phyloP scores from a whole-genome alignment of 2,329 filamentous ascomycete genomes.

The Fusarium domesticum region DNA sequence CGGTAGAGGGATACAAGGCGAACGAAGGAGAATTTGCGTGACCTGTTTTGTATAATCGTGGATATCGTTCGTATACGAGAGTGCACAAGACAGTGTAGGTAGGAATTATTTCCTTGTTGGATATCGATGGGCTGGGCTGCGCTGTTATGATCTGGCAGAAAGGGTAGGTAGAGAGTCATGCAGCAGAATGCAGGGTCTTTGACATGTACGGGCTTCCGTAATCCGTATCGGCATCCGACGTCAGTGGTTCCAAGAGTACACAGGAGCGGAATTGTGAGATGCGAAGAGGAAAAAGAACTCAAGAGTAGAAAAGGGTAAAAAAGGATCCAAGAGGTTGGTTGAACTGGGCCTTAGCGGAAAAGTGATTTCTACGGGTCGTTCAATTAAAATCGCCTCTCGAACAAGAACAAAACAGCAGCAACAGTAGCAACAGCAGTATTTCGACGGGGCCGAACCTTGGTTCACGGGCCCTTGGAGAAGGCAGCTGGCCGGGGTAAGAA shows the following conservation, averaged over 20 bases:
- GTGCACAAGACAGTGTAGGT: no score
- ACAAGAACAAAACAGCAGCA: no score
- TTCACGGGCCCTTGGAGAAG: background rate
- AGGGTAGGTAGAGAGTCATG: background rate
- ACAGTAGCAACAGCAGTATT: background rate
- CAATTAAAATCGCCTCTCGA: no score
- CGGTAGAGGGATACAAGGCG: constrained; percentile 3
- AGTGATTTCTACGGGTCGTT: background rate
- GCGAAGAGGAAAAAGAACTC: background rate
- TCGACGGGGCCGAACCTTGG: background rate
- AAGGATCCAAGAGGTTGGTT: background rate
- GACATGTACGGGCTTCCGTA: constrained; percentile 2
- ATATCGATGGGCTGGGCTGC: background rate
- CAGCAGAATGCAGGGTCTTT: background rate
- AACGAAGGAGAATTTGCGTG: constrained; percentile 9
- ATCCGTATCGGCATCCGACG: constrained; percentile 8
- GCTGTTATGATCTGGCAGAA: background rate
- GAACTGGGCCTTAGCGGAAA: background rate
- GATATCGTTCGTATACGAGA: background rate
- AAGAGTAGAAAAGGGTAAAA: background rate
- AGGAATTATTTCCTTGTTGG: no score
- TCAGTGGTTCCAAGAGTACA: constrained; percentile 2
- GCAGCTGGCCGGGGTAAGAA: no score
- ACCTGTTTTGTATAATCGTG: background rate
- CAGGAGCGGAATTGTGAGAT: background rate